Evolutionary conservation across 495 filamentous ascomycete genomes (phyloP), one percentile per base, ranked within the genome.

Genomic region (Lophium mytilinum): DNA sequence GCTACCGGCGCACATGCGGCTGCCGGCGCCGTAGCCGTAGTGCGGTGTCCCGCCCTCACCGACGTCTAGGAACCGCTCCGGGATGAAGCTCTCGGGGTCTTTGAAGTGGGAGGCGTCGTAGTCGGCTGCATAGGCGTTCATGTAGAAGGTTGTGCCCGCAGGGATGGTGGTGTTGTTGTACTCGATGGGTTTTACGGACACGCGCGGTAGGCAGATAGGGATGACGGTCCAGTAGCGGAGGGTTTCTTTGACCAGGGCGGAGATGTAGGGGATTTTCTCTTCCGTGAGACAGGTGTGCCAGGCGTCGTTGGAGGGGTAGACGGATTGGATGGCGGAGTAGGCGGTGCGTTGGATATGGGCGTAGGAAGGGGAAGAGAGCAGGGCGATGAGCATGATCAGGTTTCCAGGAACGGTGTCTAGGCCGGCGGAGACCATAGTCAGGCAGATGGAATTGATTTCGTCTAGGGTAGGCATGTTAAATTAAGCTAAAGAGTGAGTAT

Each of bases 171-270:
- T 74, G 11, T 77, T 77, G 35, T 82, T 74, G 68, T 76, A 87
- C 34, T 73, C 65, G 45, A 88, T 83, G 50, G 83, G 80, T 64
- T 84, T 84, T 67, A 82, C 81, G 58, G 72, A 82, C 21, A 77
- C 78, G 4, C 84, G 75, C 0, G 85, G 85, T 7, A 89, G 74
- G 59, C 83, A 85, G 60, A 88, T 83, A 10, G 85, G 83, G 60
- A 88, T 82, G n/a, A 89, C 84, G 2, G 80, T 84, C 78, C 80
- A 89, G 72, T 80, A 89, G 54, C 85, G 77, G 11, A 87, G 75
- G 30, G 78, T 79, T 66, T 89, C 85, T 61, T 86, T 85, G 50
- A 84, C 81, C 37, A 89, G 63, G 0, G 85, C 84, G 0, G 82
- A 83, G 37, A 89, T 72, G 62, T 89, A 89, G 15, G 81, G 80